These are phyloP conservation scores for Rhodotorula sp. DNA, from an alignment of 1,284 basidiomycete species.

Conservation along the genomic window DNA sequence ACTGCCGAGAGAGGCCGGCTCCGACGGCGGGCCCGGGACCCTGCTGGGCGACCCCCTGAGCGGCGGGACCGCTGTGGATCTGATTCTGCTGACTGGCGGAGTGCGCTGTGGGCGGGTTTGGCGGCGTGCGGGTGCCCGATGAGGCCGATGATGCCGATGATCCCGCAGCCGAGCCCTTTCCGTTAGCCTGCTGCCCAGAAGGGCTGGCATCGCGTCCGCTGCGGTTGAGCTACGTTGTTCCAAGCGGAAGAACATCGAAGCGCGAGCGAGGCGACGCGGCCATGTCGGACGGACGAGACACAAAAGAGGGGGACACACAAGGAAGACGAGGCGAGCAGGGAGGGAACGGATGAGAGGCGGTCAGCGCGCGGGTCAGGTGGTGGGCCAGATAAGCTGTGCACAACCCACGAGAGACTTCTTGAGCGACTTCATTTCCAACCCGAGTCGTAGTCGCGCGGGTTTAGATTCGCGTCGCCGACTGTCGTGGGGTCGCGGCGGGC, in stretches of 20 bases:
- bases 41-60: background rate
- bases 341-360: background rate
- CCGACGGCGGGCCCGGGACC: background rate
- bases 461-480: background rate
- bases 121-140: background rate
- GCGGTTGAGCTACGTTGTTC: slow-evolving; percentile 25
- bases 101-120: background rate
- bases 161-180: slow-evolving; percentile 1
- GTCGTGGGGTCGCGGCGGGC: background rate
- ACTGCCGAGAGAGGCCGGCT: background rate
- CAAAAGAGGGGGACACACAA: background rate
- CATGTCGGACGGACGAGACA: background rate
- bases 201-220: slow-evolving; percentile 18
- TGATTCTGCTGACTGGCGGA: background rate
- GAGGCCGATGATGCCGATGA: background rate
- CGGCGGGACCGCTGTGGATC: background rate
- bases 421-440: slow-evolving; percentile 27
- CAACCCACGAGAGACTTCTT: slow-evolving; percentile 30
- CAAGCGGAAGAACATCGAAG: no score
- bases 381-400: background rate
- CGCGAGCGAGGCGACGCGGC: slow-evolving; percentile 19
- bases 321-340: background rate
- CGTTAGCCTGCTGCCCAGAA: slow-evolving; percentile 18
- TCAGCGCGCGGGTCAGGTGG: background rate
- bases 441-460: background rate